Evolutionary conservation across 306 rosid species (phyloP).

Genomic region (Oxytropis ochrocephala): DNA sequence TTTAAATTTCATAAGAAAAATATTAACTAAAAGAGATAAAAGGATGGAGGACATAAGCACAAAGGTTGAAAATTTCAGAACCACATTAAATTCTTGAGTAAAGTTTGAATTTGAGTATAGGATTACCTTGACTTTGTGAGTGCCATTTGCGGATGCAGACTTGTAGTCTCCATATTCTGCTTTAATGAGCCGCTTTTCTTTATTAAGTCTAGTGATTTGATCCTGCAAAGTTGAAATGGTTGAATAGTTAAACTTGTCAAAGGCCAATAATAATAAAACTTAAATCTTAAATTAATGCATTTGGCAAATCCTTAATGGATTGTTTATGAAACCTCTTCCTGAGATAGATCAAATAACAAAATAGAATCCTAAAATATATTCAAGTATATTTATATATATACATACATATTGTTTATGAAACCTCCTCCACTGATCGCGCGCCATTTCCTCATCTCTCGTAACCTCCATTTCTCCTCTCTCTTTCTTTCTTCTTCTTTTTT

Average conservation of each 20-base stretch:
- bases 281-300: no score
- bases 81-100: background rate
- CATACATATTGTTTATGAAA: background rate
- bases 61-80: background rate
- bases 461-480: no score
- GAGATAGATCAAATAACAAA: no score
- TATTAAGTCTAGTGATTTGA: conserved; percentile 56
- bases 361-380: no score
- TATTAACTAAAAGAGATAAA: background rate
- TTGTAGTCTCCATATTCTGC: conserved; percentile 57
- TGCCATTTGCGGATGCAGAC: conserved; percentile 45
- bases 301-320: no score
- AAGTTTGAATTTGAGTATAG: conserved; percentile 8
- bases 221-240: conserved; percentile 49
- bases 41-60: background rate
- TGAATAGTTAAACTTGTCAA: conserved; percentile 16
- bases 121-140: no score
- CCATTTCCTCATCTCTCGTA: no score
- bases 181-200: conserved; percentile 81
- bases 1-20: background rate
- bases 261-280: background rate
- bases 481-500: no score
- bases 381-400: background rate
- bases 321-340: no score
- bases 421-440: no score